phyloP scores from a whole-genome alignment of 805 yeast genomes.

The Candida arabinofermentans region DNA sequence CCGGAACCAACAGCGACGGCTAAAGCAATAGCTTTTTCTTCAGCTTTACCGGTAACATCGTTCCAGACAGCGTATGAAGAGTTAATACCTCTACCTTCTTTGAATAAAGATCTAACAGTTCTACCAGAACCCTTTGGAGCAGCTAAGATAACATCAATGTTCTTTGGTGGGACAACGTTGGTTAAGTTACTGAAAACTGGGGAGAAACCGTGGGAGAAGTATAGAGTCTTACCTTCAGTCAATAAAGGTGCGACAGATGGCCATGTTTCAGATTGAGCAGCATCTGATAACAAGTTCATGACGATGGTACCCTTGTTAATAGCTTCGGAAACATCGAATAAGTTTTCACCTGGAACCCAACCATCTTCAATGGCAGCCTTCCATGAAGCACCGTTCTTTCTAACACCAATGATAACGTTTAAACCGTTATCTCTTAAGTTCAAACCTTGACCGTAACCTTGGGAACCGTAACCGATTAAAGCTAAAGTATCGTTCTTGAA shows the following conservation, averaged over 20 bases:
- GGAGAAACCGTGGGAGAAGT: constrained; percentile 99
- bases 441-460: constrained; percentile 99
- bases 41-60: constrained; percentile 98
- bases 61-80: constrained; percentile 99
- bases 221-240: constrained; percentile 95
- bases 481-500: constrained; percentile 98
- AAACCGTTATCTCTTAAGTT: constrained; percentile 99
- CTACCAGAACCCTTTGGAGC: constrained; percentile 99
- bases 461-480: constrained; percentile 98
- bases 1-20: constrained; percentile 99
- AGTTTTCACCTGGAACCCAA: constrained; percentile 99
- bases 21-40: constrained; percentile 97
- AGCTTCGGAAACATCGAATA: constrained; percentile 94
- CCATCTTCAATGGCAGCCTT: constrained; percentile 99
- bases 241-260: constrained; percentile 76
- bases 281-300: constrained; percentile 98
- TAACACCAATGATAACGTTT: constrained; percentile 96
- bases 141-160: constrained; percentile 95
- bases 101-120: constrained; percentile 98
- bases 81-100: constrained; percentile 99
- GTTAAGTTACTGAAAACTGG: constrained; percentile 98
- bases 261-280: constrained; percentile 99
- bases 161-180: constrained; percentile 90
- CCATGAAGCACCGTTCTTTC: constrained; percentile 99
- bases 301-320: constrained; percentile 85